These are phyloP conservation scores for Gracilaria domingensis DNA, from an alignment of 23 red algal species.

Conservation along the genomic window DNA sequence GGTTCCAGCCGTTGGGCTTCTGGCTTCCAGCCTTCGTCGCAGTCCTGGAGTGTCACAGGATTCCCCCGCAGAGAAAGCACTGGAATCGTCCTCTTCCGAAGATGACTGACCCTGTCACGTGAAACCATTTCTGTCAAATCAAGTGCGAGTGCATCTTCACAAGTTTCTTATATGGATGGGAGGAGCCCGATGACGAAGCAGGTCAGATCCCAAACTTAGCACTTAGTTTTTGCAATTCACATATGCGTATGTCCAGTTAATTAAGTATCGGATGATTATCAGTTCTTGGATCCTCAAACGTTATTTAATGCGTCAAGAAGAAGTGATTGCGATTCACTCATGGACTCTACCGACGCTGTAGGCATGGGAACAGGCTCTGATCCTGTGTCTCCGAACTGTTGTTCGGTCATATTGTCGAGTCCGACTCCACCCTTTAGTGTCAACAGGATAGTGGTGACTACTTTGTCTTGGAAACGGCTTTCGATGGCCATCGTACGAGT, in stretches of 20 bases:
- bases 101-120: not conserved
- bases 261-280: not conserved
- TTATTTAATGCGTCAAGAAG: constrained; percentile 72
- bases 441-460: constrained; percentile 59
- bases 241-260: not conserved
- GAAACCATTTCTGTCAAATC: not conserved
- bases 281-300: constrained; percentile 44
- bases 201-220: not conserved
- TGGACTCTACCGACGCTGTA: constrained; percentile 8
- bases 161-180: not conserved
- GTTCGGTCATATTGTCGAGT: constrained; percentile 2
- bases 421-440: constrained; percentile 23
- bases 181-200: not conserved
- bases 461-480: constrained; percentile 53
- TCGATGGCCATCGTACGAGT: constrained; percentile 62
- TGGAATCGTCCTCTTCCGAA: not conserved
- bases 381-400: not conserved
- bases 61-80: not conserved
- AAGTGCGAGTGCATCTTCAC: not conserved
- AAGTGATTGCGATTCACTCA: constrained; percentile 69
- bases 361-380: constrained; percentile 48
- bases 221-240: not conserved
- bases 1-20: constrained; percentile 15
- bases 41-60: not conserved
- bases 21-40: not conserved